A percentile compares a stretch with the other conserved stretches of the same genome.
These are phyloP conservation scores for Rhizopogon roseolus DNA, from an alignment of 768 basidiomycete genomes.

Conservation along the genomic window DNA sequence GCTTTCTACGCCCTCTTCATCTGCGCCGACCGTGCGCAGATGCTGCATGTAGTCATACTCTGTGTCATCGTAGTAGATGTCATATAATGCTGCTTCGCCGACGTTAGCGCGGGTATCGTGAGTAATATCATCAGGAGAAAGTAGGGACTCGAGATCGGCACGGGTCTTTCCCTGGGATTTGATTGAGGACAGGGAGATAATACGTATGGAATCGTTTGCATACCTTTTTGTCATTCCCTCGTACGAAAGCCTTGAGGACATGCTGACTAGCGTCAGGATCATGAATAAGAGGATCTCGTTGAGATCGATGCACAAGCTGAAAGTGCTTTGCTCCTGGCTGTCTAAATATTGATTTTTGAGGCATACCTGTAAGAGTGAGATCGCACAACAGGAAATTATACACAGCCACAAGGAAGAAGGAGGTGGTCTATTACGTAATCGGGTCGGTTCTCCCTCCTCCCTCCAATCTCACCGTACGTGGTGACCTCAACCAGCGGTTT, in stretches of 20 bases:
- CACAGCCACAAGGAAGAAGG: slow-evolving; percentile 5
- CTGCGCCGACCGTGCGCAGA: slow-evolving; percentile 69
- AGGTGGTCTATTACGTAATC: slow-evolving; percentile 22
- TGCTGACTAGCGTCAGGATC: slow-evolving; percentile 85
- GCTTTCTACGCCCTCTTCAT: slow-evolving; percentile 79
- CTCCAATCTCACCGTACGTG: slow-evolving; percentile 22
- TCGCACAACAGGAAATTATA: not conserved
- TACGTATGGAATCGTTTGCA: not conserved
- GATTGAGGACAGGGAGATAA: slow-evolving; percentile 18
- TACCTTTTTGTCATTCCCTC: slow-evolving; percentile 70
- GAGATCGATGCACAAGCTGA: slow-evolving; percentile 95
- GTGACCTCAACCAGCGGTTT: slow-evolving; percentile 7
- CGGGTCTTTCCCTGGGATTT: slow-evolving; percentile 67
- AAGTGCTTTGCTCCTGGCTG: slow-evolving; percentile 90
- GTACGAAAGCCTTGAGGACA: slow-evolving; percentile 81
- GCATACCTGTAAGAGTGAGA: slow-evolving; percentile 48
- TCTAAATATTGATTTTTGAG: slow-evolving; percentile 83
- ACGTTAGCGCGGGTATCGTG: slow-evolving; percentile 50
- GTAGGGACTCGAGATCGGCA: slow-evolving; percentile 65
- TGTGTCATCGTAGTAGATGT: slow-evolving; percentile 92
- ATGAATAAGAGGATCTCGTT: slow-evolving; percentile 91
- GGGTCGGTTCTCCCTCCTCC: slow-evolving; percentile 21
- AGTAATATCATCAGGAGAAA: slow-evolving; percentile 44
- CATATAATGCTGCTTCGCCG: slow-evolving; percentile 88
- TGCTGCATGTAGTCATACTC: slow-evolving; percentile 99